Evolutionary conservation across 1,284 basidiomycete genomes (phyloP).

Genomic region (Ganoderma boninense): DNA sequence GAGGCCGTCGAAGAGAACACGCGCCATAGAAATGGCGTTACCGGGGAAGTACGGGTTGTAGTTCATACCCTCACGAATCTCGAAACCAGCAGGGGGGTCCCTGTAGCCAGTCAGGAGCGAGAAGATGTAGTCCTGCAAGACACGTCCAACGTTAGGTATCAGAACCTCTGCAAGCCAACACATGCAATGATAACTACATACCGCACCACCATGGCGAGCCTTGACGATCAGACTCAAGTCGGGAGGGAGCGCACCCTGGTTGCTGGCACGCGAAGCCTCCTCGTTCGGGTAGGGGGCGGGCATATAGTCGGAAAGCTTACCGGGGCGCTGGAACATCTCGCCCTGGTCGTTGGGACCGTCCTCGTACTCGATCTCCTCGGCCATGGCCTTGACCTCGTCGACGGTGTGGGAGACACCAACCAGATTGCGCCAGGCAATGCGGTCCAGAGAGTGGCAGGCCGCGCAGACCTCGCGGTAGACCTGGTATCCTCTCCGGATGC

Average conservation of each 20-base stretch:
- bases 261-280: conserved; percentile 95
- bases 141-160: neutral
- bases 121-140: conserved; percentile 91
- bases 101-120: conserved; percentile 97
- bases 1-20: conserved; percentile 93
- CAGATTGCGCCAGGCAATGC: conserved; percentile 99
- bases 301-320: conserved; percentile 97
- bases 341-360: conserved; percentile 97
- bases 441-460: conserved; percentile 98
- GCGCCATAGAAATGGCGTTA: conserved; percentile 98
- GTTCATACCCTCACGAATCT: conserved; percentile 97
- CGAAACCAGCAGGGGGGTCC: conserved; percentile 96
- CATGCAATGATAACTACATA: conserved; percentile 51
- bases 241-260: conserved; percentile 95
- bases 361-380: conserved; percentile 96
- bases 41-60: conserved; percentile 99
- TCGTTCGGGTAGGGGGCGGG: conserved; percentile 97
- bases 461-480: conserved; percentile 99
- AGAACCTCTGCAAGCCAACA: conserved; percentile 2
- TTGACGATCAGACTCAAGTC: conserved; percentile 98
- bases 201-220: conserved; percentile 96
- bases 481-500: conserved; percentile 98
- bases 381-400: conserved; percentile 92
- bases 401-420: conserved; percentile 98
- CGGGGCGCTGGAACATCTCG: conserved; percentile 98